Evolutionary conservation across 208 protist species (phyloP), one percentile per base, ranked within the genome.

Genomic region (Leishmania aethiopica): DNA sequence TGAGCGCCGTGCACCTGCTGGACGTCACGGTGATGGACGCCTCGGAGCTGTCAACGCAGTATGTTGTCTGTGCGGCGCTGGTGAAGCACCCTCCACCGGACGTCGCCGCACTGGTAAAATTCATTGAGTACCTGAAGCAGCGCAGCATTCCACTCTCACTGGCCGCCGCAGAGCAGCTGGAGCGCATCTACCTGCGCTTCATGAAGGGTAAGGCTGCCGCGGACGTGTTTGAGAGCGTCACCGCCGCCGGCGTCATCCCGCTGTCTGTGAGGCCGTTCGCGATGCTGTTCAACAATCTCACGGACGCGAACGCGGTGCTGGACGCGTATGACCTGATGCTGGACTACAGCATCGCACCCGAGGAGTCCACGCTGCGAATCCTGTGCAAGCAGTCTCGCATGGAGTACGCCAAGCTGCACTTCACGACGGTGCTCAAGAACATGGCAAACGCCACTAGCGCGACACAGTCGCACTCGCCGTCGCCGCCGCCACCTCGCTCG

Each of bases 311-410:
- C 81, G 82, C 81, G 25, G 86, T 95, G 28, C 71, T 97, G 47
- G 92, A 96, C 66, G 96, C 96, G 79, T 97, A 97, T 75, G 90
- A 95, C 66, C 82, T 94, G 47, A 97, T 97, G 95, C 85, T 97
- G 7, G 93, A 96, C 87, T 95, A 94, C 84, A 90, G 92, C 80
- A 96, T 97, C 75, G 72, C 84, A 11, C 95, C 95, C 11, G 90
- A 95, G 80, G 84, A 84, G 78, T 96, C 92, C 10, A 89, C 89
- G 25, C 90, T 95, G 75, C 93, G 95, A 42, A 94, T 97, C 60
- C 77, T 97, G 71, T 94, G 91, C 87, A 95, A 94, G 84, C 88
- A 96, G 85, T 91, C 91, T 57, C 87, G 90, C 22, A 86, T 89
- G 77, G 86, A 92, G 74, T 92, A 93, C 80, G 90, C 86, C 6